Conservation (phyloP, 1,284 basidiomycete genomes). For the Pascua sp. region DNA sequence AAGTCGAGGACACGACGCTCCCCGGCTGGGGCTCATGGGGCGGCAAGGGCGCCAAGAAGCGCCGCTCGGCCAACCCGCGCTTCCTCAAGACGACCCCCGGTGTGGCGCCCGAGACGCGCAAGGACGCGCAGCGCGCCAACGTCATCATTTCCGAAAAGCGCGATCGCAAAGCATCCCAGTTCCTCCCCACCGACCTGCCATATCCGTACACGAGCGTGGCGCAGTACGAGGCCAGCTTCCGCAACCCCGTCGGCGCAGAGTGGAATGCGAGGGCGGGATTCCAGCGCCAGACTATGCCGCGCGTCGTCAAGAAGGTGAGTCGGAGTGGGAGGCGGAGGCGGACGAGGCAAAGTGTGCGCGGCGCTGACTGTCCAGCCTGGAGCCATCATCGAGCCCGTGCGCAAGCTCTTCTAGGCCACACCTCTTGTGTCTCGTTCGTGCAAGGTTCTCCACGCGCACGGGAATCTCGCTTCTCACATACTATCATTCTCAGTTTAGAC, state of each 20-base stretch:
- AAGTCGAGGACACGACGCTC: conserved; percentile 80
- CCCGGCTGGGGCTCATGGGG: conserved; percentile 96
- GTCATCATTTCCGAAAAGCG: conserved; percentile 92
- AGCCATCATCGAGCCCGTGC: conserved; percentile 67
- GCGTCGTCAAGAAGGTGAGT: conserved; percentile 67
- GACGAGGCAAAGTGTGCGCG: too few relatives aligned
- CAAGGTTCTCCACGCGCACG: too few relatives aligned
- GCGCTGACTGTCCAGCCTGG: conserved; percentile 55
- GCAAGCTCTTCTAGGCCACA: conserved; percentile 55
- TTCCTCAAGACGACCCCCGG: conserved; percentile 78
- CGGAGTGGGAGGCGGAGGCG: too few relatives aligned
- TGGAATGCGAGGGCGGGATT: conserved; percentile 91
- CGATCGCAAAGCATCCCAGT: conserved; percentile 89
- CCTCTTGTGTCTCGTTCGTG: too few relatives aligned
- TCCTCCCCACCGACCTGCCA: conserved; percentile 82
- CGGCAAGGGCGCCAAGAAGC: conserved; percentile 62
- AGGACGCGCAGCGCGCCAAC: conserved; percentile 77
- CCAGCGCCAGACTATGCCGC: conserved; percentile 77
- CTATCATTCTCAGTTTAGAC: too few relatives aligned
- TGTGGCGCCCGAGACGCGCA: conserved; percentile 69
- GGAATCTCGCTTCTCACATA: too few relatives aligned
- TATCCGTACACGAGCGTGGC: conserved; percentile 87
- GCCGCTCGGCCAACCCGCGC: conserved; percentile 51
- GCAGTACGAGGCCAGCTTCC: conserved; percentile 82
- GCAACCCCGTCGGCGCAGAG: conserved; percentile 76